Evolutionary conservation across 129 eudicot genomes (phyloP), one percentile per base, ranked within the genome.

Genomic region (Ambrosia artemisiifolia): DNA sequence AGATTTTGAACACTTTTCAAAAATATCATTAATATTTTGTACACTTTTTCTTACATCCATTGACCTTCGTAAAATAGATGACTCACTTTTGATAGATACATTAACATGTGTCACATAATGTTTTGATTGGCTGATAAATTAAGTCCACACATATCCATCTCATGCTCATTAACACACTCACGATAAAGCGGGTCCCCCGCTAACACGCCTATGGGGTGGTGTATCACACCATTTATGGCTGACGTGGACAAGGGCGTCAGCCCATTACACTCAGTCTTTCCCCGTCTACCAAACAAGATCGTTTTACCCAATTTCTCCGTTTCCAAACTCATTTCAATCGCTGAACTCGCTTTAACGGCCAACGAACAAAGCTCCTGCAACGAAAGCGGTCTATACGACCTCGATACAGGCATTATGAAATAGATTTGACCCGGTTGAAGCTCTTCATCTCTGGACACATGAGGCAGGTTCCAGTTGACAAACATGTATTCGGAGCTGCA

Each of bases 401-500:
- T 84, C 2, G 96, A 85, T 12, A 68, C 18, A 46, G 95, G 95
- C 80, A 90, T 43, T 8, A 87, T 61, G 65, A 90, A 90, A 63
- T 90, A 90, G 3, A 90, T 72, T 24, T 85, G 89, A 44, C 89
- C 96, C 11, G 73, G 72, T 61, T 85, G 84, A 3, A 90, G 83
- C 11, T 79, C 80, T 54, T 90, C 89, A 36, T 87, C 85, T 5
- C 28, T 46, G 11, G 84, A 51, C 49, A 87, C 69, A 55, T 69
- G 87, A 8, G 87, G 88, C 17, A 80, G 78, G 28, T 28, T 42
- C 20, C 82, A 63, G 79, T 73, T 62, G 12, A 86, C 77, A 34
- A 65, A 74, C 90, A 89, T 89, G 80, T 75, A 10, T 59, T 89
- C 96, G 13, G 86, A 81, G 77, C 75, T 77, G 76, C 92, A 87